These are phyloP conservation scores for Pharus latifolius DNA, from an alignment of 176 grass and related monocot species.

Conservation along the genomic window DNA sequence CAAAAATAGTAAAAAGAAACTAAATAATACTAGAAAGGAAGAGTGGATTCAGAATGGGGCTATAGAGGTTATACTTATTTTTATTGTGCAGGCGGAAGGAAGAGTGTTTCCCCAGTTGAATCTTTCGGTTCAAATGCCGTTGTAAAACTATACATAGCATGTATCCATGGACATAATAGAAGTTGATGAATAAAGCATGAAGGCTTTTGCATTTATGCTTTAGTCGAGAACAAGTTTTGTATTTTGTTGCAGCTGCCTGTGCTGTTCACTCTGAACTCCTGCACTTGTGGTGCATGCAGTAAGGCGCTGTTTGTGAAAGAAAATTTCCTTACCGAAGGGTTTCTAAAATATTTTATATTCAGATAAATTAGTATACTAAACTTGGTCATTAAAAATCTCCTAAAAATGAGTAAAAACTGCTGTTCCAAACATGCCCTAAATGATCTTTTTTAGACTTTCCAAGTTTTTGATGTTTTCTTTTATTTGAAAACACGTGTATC, in stretches of 20 bases:
- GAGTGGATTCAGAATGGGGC: constrained; percentile 20
- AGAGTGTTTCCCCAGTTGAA: constrained; percentile 21
- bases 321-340: no score
- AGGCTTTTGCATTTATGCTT: background rate
- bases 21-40: constrained; percentile 23
- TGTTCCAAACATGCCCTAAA: no score
- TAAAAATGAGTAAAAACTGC: no score
- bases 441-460: no score
- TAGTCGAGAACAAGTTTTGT: background rate
- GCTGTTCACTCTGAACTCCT: no score
- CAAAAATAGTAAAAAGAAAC: constrained; percentile 27
- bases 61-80: constrained; percentile 41
- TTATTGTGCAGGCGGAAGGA: constrained; percentile 24
- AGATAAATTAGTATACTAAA: no score
- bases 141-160: constrained; percentile 18
- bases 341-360: no score
- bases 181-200: constrained; percentile 20
- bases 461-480: no score
- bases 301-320: no score
- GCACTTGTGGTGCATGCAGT: no score
- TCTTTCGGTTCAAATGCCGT: constrained; percentile 1
- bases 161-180: background rate
- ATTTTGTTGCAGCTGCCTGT: background rate
- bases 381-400: no score
- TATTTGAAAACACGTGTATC: no score